A percentile compares a stretch with the other conserved stretches of the same genome.
phyloP scores from a whole-genome alignment of 2,329 filamentous ascomycete species.

The Ramularia collo-cygni region DNA sequence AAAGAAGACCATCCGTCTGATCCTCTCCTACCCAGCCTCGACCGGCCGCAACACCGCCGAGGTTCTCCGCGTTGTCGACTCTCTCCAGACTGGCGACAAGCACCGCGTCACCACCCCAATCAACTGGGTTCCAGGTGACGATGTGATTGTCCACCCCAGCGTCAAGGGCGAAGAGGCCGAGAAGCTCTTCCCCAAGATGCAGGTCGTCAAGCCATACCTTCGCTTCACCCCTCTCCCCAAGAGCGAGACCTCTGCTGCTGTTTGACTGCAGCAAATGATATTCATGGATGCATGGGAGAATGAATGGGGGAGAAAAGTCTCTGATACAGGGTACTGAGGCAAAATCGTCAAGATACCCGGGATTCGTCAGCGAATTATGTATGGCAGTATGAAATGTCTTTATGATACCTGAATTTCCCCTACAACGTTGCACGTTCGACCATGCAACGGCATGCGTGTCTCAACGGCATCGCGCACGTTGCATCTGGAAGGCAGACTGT shows the following conservation, averaged over 20 bases:
- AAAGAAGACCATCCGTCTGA: constrained; percentile 55
- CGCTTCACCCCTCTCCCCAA: constrained; percentile 53
- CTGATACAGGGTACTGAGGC: too few relatives aligned
- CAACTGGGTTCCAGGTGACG: constrained; percentile 54
- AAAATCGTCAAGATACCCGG: too few relatives aligned
- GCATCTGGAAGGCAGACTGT: too few relatives aligned
- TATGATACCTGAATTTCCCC: too few relatives aligned
- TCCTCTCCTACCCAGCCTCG: constrained; percentile 56
- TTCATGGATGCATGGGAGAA: constrained; percentile 21
- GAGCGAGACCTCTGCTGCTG: constrained; percentile 48
- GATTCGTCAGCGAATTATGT: too few relatives aligned
- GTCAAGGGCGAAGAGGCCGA: constrained; percentile 54
- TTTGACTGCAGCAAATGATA: constrained; percentile 23
- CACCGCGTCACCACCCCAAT: constrained; percentile 55
- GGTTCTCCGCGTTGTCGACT: constrained; percentile 47
- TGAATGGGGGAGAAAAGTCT: constrained; percentile 17
- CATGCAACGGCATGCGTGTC: too few relatives aligned
- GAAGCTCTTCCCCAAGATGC: constrained; percentile 53
- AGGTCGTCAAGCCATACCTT: constrained; percentile 57
- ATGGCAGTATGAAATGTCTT: too few relatives aligned
- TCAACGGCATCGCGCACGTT: too few relatives aligned
- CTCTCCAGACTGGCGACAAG: constrained; percentile 52
- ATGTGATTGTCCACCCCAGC: constrained; percentile 55
- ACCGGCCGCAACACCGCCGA: constrained; percentile 52
- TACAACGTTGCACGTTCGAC: too few relatives aligned